phyloP scores from a whole-genome alignment of 31 red algal genomes.

The Odonthalia washingtoniensis region DNA sequence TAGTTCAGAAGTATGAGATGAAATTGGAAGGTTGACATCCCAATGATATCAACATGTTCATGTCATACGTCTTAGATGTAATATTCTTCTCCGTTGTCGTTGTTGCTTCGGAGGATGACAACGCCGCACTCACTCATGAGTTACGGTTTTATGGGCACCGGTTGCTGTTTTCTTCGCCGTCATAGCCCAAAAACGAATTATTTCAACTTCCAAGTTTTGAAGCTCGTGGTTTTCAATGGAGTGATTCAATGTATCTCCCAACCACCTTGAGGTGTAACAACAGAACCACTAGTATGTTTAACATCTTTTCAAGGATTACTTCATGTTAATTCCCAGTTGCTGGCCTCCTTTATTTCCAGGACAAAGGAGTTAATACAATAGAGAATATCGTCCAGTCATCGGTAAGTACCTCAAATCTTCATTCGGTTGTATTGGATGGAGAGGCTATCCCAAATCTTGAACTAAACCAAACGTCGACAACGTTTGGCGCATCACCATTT shows the following conservation, averaged over 20 bases:
- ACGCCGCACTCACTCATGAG: constrained; percentile 61
- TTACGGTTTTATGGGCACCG: constrained; percentile 71
- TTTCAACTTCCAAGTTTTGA: constrained; percentile 81
- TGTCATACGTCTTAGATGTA: constrained; percentile 66
- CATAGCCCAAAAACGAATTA: constrained; percentile 61
- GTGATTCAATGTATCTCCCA: constrained; percentile 62
- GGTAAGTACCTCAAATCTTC: neutral
- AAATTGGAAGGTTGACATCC: too few relatives aligned
- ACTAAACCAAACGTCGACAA: too few relatives aligned
- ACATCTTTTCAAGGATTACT: constrained; percentile 81
- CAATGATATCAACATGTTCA: too few relatives aligned
- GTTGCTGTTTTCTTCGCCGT: constrained; percentile 46
- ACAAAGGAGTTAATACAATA: constrained; percentile 8
- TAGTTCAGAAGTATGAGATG: too few relatives aligned
- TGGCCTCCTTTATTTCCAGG: constrained; percentile 73
- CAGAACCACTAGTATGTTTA: constrained; percentile 58
- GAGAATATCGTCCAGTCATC: constrained; percentile 10
- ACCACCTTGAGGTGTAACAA: constrained; percentile 68
- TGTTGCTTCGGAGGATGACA: constrained; percentile 78
- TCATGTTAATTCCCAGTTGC: constrained; percentile 76
- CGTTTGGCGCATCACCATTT: too few relatives aligned
- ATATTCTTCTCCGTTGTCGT: constrained; percentile 78
- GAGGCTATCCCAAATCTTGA: neutral
- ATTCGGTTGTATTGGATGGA: neutral
- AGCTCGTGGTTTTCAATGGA: constrained; percentile 79